Evolutionary conservation across 225 moss, liverwort and hornwort genomes (phyloP).

Genomic region (Pseudisothecium myosuroides): DNA sequence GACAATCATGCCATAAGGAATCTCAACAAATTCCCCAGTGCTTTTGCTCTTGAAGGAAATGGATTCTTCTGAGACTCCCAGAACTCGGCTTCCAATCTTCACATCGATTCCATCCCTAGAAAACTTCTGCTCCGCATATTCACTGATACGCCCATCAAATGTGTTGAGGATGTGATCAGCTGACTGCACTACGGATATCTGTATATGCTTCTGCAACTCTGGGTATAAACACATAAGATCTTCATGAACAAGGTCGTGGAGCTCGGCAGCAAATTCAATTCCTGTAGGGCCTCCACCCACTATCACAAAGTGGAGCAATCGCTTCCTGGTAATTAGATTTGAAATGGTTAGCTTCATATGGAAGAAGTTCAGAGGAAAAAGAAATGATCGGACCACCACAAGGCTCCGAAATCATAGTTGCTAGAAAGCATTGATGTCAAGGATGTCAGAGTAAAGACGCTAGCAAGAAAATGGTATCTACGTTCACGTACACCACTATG

Average conservation of each 20-base stretch:
- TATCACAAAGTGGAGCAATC: conserved; percentile 69
- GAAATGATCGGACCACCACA: neutral
- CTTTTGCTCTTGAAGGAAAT: conserved; percentile 57
- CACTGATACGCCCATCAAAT: conserved; percentile 86
- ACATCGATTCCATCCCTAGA: conserved; percentile 73
- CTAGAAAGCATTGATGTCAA: neutral
- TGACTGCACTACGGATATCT: conserved; percentile 75
- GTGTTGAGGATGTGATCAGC: conserved; percentile 97
- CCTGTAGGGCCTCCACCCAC: conserved; percentile 99
- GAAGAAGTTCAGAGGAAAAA: neutral
- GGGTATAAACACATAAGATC: conserved; percentile 73
- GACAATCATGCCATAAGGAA: conserved; percentile 96
- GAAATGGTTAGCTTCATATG: neutral
- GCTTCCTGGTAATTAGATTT: conserved; percentile 20
- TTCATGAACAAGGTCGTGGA: conserved; percentile 88
- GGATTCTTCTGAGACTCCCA: conserved; percentile 53
- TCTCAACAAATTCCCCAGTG: conserved; percentile 42
- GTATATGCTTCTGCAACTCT: conserved; percentile 18
- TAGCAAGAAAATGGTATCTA: neutral
- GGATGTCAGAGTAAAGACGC: neutral
- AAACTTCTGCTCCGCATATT: conserved; percentile 86
- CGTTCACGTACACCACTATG: neutral
- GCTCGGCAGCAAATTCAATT: conserved; percentile 91
- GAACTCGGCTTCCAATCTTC: conserved; percentile 65
- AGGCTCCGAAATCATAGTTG: neutral